Evolutionary conservation across 75 land plant genomes (phyloP), one percentile per base, ranked within the genome.

Genomic region (Selaginella tamariscina): DNA sequence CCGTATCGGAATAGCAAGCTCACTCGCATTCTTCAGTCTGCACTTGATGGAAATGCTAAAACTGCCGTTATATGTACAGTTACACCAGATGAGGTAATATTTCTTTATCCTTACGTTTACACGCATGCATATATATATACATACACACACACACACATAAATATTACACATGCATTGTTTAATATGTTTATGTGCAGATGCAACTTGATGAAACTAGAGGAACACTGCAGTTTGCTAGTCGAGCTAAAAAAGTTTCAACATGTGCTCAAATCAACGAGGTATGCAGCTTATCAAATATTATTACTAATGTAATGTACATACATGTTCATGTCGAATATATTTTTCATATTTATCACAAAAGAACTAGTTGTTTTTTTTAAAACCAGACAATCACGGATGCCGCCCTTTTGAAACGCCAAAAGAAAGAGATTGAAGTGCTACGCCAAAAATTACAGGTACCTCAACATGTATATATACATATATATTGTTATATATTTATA

Each of bases 1-100:
- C 98, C 98, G 9, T 94, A 90, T 74, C 84, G 98, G 54, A 96
- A 94, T 67, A 94, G 98, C 76, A 94, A 91, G 73, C 74, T 95
- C 21, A 95, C 99, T 39, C 86, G 99, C 27, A 95, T 95, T 56
- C 91, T 95, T 29, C 96, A 95, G 69, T 78, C 91, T 65, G 99
- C 99, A 30, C 75, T 95, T 24, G 99, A 94, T 72, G 99, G 99
- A 8, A 95, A 95, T 85, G 96, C 99, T 23, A 95, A 85, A 75
- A 95, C 99, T 64, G 89, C 99, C 75, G 87, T 95, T 24, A 91
- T 95, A 29, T 95, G 99, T 69, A 59, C 21, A 21, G 21, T 59
- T 23, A 59, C 62, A 8, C 21, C 62, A 8, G 62, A 26, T 27
- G 62, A 59, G 62, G 62, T 59, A 59, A 59, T 9, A n/a, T 23